Evolutionary conservation across 768 basidiomycete genomes (phyloP), one percentile per base, ranked within the genome.

Genomic region (Termitomyces sp.): DNA sequence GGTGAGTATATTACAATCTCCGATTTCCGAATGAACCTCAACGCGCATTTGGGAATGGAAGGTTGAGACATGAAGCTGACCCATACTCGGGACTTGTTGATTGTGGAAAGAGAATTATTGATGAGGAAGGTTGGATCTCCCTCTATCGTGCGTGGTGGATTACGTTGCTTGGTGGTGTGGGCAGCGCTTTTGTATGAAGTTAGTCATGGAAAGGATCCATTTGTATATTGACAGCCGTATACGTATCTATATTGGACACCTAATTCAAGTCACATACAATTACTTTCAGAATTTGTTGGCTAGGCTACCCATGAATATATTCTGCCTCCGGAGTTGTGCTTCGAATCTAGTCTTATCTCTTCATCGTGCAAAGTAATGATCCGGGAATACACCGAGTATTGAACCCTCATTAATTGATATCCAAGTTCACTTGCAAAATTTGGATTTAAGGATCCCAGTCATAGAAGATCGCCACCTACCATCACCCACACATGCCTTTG

Each of bases 141-240:
- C 69, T 95, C 54, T 92, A 90, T 67, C 86, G 91, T 34, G 92
- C 87, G 5, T 93, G 91, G 91, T 93, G 91, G 92, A 67, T 92
- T 50, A 91, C 88, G 4, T 74, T 89, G 69, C 63, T 91, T 40
- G 87, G 83, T 30, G 82, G 82, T 40, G 68, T 88, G 34, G 74
- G 68, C 49, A 86, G 82, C 60, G 82, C 84, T n/a, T 77, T 83
- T 62, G 75, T 74, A 56, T 82, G 66, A 74, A 62, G 27, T 14
- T 37, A 40, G 9, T 49, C n/a, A 10, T 22, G 40, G 13, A 36
- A 55, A 27, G 30, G 34, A 54, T 49, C 8, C 33, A 26, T 52
- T 12, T 55, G 20, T 57, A 32, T 43, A 48, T 49, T 49, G 14
- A 46, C 4, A 30, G n/a, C 20, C 32, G 34, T 36, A 44, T 55